These are phyloP conservation scores for Umbilicaria muhlenbergii DNA, from an alignment of 495 filamentous ascomycete genomes.

Conservation along the genomic window DNA sequence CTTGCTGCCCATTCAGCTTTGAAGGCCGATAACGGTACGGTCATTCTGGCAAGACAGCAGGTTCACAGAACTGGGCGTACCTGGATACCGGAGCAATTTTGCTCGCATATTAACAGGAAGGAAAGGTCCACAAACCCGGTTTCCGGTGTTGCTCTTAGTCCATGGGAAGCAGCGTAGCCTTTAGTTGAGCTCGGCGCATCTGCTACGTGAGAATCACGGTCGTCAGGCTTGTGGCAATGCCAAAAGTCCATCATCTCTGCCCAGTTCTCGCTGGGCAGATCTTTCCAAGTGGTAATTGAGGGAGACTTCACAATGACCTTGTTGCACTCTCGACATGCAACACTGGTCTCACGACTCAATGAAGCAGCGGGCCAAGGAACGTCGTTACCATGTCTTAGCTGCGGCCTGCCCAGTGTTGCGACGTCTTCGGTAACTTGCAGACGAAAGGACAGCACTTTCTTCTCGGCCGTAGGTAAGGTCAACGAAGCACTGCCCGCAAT, in stretches of 20 bases:
- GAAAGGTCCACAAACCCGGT: slow-evolving; percentile 67
- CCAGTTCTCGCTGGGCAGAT: slow-evolving; percentile 92
- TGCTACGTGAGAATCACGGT: slow-evolving; percentile 23
- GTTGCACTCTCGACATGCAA: slow-evolving; percentile 51
- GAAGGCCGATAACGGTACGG: too few species aligned
- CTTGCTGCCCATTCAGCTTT: slow-evolving; percentile 50
- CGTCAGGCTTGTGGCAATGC: slow-evolving; percentile 90
- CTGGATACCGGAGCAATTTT: slow-evolving; percentile 45
- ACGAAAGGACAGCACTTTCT: slow-evolving; percentile 48
- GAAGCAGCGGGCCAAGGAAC: slow-evolving; percentile 62
- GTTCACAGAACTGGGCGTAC: slow-evolving; percentile 32
- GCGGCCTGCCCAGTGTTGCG: slow-evolving; percentile 7
- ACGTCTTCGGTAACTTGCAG: slow-evolving; percentile 41
- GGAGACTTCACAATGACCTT: slow-evolving; percentile 15
- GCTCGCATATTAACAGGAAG: slow-evolving; percentile 51
- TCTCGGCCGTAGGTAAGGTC: slow-evolving; percentile 18
- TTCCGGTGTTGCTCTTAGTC: slow-evolving; percentile 42
- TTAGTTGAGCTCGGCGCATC: slow-evolving; percentile 29
- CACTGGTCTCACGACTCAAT: slow-evolving; percentile 32
- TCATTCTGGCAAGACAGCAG: too few species aligned
- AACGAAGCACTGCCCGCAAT: slow-evolving; percentile 25
- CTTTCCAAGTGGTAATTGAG: slow-evolving; percentile 55
- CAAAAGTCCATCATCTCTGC: slow-evolving; percentile 99
- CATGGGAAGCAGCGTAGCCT: slow-evolving; percentile 62
- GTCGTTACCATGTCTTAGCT: slow-evolving; percentile 21